Conservation (phyloP, 2,329 filamentous ascomycete species). For the Sclerotiophoma versabilis region DNA sequence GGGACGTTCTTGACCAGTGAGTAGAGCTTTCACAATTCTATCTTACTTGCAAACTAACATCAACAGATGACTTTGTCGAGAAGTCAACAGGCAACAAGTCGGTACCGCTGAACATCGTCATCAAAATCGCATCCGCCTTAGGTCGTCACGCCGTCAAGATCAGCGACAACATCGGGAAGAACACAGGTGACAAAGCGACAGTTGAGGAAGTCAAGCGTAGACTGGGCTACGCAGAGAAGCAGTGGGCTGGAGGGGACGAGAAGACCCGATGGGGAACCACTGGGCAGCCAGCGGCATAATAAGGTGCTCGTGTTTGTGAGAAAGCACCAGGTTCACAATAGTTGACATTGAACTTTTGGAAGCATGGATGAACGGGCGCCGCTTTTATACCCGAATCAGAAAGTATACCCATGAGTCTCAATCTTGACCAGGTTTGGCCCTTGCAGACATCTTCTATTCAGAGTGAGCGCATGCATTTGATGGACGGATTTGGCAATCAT, state of each 20-base stretch:
- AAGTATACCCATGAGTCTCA: no score
- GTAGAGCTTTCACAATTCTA: constrained; percentile 25
- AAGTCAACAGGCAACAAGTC: constrained; percentile 80
- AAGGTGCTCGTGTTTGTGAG: no score
- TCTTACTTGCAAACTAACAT: constrained; percentile 18
- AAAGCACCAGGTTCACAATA: no score
- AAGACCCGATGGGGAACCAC: constrained; percentile 76
- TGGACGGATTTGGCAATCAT: no score
- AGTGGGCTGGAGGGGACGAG: constrained; percentile 86
- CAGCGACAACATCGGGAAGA: constrained; percentile 87
- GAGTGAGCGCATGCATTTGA: no score
- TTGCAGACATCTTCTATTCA: no score
- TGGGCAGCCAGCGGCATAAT: constrained; percentile 27
- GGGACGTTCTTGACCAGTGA: constrained; percentile 90
- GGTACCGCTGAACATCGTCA: constrained; percentile 93
- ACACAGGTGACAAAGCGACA: constrained; percentile 83
- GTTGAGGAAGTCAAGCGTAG: constrained; percentile 84
- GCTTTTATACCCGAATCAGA: no score
- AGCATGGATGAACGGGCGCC: no score
- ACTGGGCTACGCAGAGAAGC: constrained; percentile 84
- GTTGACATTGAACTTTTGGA: no score
- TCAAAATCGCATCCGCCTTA: constrained; percentile 87
- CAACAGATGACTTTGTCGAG: constrained; percentile 78
- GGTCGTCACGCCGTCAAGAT: constrained; percentile 90
- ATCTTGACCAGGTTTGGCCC: no score